Base-by-base conservation (phyloP, 148 eudicot species). In the Rhododendron henanense region DNA sequence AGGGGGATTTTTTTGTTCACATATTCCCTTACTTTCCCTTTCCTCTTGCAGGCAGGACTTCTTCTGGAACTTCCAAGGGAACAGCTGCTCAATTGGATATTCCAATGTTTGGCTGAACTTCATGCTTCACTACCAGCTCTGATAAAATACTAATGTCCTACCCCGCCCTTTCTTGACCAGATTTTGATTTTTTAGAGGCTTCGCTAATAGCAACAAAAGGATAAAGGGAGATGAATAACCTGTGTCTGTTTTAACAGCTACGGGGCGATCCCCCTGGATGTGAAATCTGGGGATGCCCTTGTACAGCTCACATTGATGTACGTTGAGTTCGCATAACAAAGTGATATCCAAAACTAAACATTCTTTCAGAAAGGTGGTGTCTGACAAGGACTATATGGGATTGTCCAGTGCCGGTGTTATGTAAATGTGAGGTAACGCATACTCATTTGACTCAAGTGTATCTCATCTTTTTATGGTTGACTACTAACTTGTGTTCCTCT, bases 31-130 rank as follows among this genome's bases (percentile, higher is more conserved):
- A 37, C 53, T 15, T 76, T 28, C 41, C 45, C 21, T 85, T 63
- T 50, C 75, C 75, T 31, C 15, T 88, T 84, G 61, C 94, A 95
- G 99, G 97, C 99, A 25, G 94, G 91, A 87, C 91, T 96, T 48
- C 97, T 96, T 80, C 87, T 96, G 88, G 99, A 96, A 85, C 90
- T 96, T 61, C 98, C 98, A 37, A 91, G 88, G 75, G 98, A 94
- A 86, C 99, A 96, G 88, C 95, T 96, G 76, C 97, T 96, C 61
- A 93, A 91, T 78, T 96, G 99, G 99, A 91, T 95, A 87, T 96
- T 96, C 87, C 98, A 91, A 87, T 96, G 98, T 87, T 84, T 96
- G 82, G 93, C 94, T 13, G 99, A 94, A 89, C 95, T 96, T 79
- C 92, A 96, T 88, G 91, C 98, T 82, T 88, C 94, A 44, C 88